Evolutionary conservation across 495 filamentous ascomycete species (phyloP), one percentile per base, ranked within the genome.

Genomic region (Oidiodendron maius): DNA sequence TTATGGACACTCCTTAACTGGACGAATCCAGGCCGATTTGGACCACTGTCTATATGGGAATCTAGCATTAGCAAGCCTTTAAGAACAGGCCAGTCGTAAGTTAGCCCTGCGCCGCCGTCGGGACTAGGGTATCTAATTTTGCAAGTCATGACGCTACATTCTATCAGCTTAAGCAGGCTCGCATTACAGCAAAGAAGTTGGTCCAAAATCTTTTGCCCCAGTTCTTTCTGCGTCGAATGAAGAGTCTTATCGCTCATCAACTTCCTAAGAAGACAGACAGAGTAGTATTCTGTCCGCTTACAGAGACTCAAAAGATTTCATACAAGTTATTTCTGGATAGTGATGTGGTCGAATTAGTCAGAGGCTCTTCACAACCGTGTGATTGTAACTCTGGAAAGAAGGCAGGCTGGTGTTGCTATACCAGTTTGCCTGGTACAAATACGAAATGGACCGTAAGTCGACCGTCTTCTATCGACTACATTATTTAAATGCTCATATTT

Each of bases 1-100:
- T 76, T 98, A 1, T 98, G 93, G 93, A 93, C 89, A 3, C 72
- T 98, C 3, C 69, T 98, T 11, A 96, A 97, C 65, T 98, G 93
- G 93, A 89, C 90, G 1, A 95, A 95, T 58, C 93, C 93, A 1
- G 94, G 93, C 0, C 70, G 76, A 28, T 83, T 96, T 51, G 93
- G 93, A 2, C 84, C 88, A 0, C 66, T 87, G 9, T 71, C 73
- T 13, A 80, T 82, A 16, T 98, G 93, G 93, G 86, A 80, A 56
- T 70, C 72, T 23, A 75, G 76, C 40, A 89, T 98, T 48, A 81
- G 83, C 24, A 73, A 80, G 15, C 93, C 93, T 2, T 71, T 98
- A 24, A 88, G 82, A 52, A 70, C 88, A 34, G 94, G 93, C 1
- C 93, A 98, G 62, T 83, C 84, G 50, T 56, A 52, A 40, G 53